Percentiles rank a stretch among this genome's conserved stretches.
These are phyloP conservation scores for Globisporangium nodosum DNA, from an alignment of 352 stramenopile species.

Conservation along the genomic window DNA sequence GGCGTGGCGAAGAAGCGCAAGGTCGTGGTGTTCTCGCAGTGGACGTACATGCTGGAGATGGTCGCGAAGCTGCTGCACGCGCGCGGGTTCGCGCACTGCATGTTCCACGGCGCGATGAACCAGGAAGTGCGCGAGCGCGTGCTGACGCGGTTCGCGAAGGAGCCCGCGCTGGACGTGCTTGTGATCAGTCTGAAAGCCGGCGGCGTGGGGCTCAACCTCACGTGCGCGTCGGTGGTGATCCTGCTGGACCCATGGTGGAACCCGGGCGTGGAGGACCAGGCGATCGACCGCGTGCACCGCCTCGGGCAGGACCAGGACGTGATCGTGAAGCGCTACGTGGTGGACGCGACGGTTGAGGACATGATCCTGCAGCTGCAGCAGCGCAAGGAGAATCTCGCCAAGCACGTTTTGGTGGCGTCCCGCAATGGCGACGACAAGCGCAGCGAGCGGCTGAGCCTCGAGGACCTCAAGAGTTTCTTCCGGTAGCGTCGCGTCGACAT, in stretches of 20 bases:
- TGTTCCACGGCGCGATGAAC: conserved; percentile 73
- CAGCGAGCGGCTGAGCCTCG: conserved; percentile 50
- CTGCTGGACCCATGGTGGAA: conserved; percentile 94
- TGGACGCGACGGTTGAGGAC: conserved; percentile 87
- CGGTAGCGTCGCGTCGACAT: conserved; percentile 6
- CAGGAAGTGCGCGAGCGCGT: conserved; percentile 69
- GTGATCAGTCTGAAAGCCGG: conserved; percentile 87
- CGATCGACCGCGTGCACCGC: conserved; percentile 90
- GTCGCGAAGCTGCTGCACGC: conserved; percentile 46
- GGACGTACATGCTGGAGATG: conserved; percentile 87
- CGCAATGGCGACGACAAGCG: conserved; percentile 32
- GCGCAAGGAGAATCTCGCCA: conserved; percentile 84
- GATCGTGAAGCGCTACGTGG: conserved; percentile 86
- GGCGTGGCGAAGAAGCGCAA: conserved; percentile 45
- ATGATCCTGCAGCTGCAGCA: conserved; percentile 89
- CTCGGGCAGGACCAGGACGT: conserved; percentile 84
- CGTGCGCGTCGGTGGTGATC: conserved; percentile 84
- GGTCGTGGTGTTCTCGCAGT: conserved; percentile 89
- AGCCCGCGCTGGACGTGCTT: conserved; percentile 58
- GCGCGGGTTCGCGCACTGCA: conserved; percentile 43
- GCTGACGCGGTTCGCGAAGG: conserved; percentile 54
- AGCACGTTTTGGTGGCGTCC: conserved; percentile 71
- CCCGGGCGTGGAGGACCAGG: conserved; percentile 90
- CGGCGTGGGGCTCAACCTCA: conserved; percentile 90
- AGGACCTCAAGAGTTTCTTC: conserved; percentile 73